Evolutionary conservation across 139 green algal genomes (phyloP), one percentile per base, ranked within the genome.

Genomic region (Chlamydomonas sp.): DNA sequence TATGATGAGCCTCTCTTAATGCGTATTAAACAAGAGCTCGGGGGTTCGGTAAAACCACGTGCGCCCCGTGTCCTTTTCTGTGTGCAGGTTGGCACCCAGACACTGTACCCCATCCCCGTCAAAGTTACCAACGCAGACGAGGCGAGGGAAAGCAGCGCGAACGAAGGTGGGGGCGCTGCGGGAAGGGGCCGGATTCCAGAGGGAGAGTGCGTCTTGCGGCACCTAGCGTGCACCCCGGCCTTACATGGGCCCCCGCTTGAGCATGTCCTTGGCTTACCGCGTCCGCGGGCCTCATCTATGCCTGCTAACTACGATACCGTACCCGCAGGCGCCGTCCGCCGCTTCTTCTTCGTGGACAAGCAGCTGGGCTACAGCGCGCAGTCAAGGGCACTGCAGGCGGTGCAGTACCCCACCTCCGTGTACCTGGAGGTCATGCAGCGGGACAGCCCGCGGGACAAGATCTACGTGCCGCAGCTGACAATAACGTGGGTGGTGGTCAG

Each of bases 271-370:
- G 31, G 31, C 31, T 49, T 49, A 49, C 31, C 31, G 31, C 31
- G 31, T 49, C 31, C 31, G 31, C 31, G 31, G 31, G 31, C 31
- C 31, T 49, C 31, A 49, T 49, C 31, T 49, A 49, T 49, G 31
- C 31, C 31, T 49, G 31, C 31, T 49, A 49, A 49, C 31, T 49
- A 49, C 31, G 31, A 49, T 49, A 49, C 31, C 31, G 31, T 49
- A 49, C 31, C n/a, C 58, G 2, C 81, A 93, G 90, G 90, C 61
- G 90, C 90, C 59, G 92, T 95, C 73, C 89, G 91, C 15, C 90
- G 93, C 60, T 95, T 95, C 81, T 94, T 94, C 87, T 93, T 85
- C 79, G 79, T 93, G 62, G 92, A 95, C 57, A 73, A 66, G 4
- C 61, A 63, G 60, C 88, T 94, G 69, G 89, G 85, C 77, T 89